Evolutionary conservation across 306 rosid genomes (phyloP), one percentile per base, ranked within the genome.

Genomic region (Crotalaria pallida): DNA sequence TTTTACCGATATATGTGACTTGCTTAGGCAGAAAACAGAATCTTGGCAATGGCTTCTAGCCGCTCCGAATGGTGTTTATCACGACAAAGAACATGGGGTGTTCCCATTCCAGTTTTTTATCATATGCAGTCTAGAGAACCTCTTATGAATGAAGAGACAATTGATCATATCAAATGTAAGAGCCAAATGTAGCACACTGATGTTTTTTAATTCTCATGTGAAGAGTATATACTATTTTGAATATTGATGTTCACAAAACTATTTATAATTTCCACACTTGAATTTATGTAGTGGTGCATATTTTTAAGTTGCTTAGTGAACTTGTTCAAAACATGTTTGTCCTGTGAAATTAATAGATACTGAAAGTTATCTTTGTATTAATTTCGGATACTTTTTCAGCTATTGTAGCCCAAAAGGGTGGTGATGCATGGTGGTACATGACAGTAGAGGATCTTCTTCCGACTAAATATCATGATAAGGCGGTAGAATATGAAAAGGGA

Each of bases 361-460:
- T 67, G 56, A 67, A 45, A 56, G 23, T 63, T 31, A 57, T 77
- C 61, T 48, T 59, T 71, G 31, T 48, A 67, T 69, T 76, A 55
- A 21, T 73, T 77, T 80, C 51, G 68, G 82, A 15, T 21, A 40
- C 17, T n/a, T n/a, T 47, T 65, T 74, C 89, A 95, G 97, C 91
- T 70, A 87, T 95, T 81, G 77, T 95, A 72, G 82, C 97, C 45
- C 83, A 84, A 73, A 95, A 86, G 89, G 99, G 99, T 67, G 88
- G 99, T 80, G 99, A 95, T 82, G 99, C 97, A 45, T 95, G 99
- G 99, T 95, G 99, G 97, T 87, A 87, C 85, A 87, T 95, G 97
- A 84, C 76, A 74, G 91, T 95, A 63, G 92, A 89, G 80, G 91
- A 91, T 49, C 99, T 95, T 78, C 97, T 95, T 40, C 97, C 99